phyloP scores from a whole-genome alignment of 306 rosid genomes.

The Lathyrus aphaca region DNA sequence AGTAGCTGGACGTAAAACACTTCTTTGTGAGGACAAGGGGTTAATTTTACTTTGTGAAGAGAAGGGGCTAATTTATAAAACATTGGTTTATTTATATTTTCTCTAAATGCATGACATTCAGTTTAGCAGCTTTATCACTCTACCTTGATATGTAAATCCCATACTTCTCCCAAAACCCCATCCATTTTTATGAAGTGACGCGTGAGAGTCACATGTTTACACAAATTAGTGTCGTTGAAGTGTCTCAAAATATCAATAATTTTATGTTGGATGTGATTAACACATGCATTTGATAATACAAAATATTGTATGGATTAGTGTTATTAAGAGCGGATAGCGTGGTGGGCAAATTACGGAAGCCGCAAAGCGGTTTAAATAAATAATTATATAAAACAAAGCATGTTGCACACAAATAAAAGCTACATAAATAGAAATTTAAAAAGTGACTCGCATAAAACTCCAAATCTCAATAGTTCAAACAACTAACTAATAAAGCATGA shows the following conservation, averaged over 20 bases:
- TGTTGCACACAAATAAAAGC: too few species aligned
- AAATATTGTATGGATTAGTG: background rate
- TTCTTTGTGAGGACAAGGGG: background rate
- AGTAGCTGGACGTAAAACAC: background rate
- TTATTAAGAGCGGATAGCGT: too few species aligned
- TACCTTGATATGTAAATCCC: background rate
- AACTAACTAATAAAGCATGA: too few species aligned
- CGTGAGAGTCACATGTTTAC: background rate
- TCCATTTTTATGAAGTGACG: conserved; percentile 17
- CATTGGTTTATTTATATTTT: background rate
- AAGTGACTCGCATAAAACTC: too few species aligned
- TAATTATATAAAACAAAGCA: too few species aligned
- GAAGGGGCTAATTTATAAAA: background rate
- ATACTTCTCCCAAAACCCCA: background rate
- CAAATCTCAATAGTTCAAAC: too few species aligned
- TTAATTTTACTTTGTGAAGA: background rate
- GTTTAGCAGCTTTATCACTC: background rate
- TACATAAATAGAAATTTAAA: too few species aligned
- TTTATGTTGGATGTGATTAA: conserved; percentile 11
- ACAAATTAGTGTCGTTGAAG: too few species aligned
- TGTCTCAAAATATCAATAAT: conserved; percentile 7
- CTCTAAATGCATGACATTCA: background rate
- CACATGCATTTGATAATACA: background rate
- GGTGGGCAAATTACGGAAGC: too few species aligned
- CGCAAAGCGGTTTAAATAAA: too few species aligned